Conservation (phyloP, 2,329 filamentous ascomycete genomes). For the Exophiala sp. region DNA sequence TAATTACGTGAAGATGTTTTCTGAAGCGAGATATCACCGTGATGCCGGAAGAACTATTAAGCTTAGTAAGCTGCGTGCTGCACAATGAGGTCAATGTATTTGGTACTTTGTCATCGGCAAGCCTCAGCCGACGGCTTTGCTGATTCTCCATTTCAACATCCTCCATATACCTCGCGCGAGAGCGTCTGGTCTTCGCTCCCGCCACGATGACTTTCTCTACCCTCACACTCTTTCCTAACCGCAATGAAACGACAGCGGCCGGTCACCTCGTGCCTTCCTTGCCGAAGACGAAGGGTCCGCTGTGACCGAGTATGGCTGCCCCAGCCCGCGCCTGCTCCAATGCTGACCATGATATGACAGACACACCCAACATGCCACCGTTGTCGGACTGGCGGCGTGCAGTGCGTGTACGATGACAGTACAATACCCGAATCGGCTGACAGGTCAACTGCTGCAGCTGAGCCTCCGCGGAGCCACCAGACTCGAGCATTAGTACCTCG, state of each 20-base stretch:
- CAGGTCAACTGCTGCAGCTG: background rate
- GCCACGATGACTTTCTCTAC: too few species aligned
- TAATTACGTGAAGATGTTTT: too few species aligned
- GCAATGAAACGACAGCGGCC: slow-evolving; percentile 15
- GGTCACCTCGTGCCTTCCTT: slow-evolving; percentile 19
- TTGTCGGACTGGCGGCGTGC: slow-evolving; percentile 6
- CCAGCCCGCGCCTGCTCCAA: background rate
- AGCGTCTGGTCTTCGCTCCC: too few species aligned
- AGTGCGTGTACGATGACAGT: slow-evolving; percentile 19
- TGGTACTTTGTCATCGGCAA: too few species aligned
- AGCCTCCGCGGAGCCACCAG: background rate
- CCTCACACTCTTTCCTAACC: background rate
- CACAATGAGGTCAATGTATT: too few species aligned
- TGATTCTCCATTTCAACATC: too few species aligned
- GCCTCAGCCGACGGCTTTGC: too few species aligned
- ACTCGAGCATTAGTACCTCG: background rate
- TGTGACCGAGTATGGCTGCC: slow-evolving; percentile 13
- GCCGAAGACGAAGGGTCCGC: slow-evolving; percentile 18
- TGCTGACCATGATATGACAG: slow-evolving; percentile 7
- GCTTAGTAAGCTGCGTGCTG: too few species aligned
- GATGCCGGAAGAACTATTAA: too few species aligned
- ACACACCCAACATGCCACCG: slow-evolving; percentile 16
- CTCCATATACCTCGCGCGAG: too few species aligned
- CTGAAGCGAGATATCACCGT: too few species aligned
- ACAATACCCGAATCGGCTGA: background rate